Percentiles rank a stretch among this genome's conserved stretches.
phyloP scores from a whole-genome alignment of 1,284 basidiomycete species.

The Ganoderma sp. region DNA sequence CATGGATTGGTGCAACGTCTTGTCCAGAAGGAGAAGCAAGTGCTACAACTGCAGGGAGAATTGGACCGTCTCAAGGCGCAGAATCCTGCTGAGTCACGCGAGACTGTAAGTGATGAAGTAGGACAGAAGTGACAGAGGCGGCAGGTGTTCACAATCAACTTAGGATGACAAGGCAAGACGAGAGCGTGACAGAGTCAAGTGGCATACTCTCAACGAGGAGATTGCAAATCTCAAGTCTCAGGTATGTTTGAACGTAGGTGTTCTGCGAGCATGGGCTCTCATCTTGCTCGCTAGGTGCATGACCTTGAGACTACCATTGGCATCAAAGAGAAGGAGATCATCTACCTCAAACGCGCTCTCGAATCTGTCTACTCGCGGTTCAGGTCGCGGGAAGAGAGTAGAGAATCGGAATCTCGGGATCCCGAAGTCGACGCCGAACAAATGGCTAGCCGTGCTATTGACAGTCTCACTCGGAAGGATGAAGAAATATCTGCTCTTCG shows the following conservation, averaged over 20 bases:
- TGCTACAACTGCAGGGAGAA: slow-evolving; percentile 74
- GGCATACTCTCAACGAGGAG: slow-evolving; percentile 80
- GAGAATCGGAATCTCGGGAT: slow-evolving; percentile 48
- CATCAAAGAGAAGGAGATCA: slow-evolving; percentile 74
- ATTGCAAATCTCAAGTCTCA: slow-evolving; percentile 73
- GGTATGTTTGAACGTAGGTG: slow-evolving; percentile 45
- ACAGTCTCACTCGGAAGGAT: slow-evolving; percentile 74
- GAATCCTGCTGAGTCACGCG: slow-evolving; percentile 60
- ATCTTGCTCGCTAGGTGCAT: slow-evolving; percentile 48
- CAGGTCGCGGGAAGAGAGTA: slow-evolving; percentile 54
- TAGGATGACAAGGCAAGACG: slow-evolving; percentile 81
- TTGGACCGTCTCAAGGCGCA: slow-evolving; percentile 67
- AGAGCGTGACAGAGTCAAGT: slow-evolving; percentile 77
- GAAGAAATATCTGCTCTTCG: slow-evolving; percentile 63
- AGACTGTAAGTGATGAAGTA: slow-evolving; percentile 53
- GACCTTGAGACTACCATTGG: slow-evolving; percentile 58
- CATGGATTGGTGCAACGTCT: slow-evolving; percentile 83
- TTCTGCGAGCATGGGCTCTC: background rate
- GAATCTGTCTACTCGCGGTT: slow-evolving; percentile 86
- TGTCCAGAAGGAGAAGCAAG: slow-evolving; percentile 85
- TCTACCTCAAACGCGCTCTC: slow-evolving; percentile 81
- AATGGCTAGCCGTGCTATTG: slow-evolving; percentile 76
- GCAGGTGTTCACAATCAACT: slow-evolving; percentile 10
- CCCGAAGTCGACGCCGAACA: slow-evolving; percentile 69
- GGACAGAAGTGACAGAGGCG: background rate